Evolutionary conservation across 257 asterid genomes (phyloP).

Genomic region (Voacanga thouarsii): DNA sequence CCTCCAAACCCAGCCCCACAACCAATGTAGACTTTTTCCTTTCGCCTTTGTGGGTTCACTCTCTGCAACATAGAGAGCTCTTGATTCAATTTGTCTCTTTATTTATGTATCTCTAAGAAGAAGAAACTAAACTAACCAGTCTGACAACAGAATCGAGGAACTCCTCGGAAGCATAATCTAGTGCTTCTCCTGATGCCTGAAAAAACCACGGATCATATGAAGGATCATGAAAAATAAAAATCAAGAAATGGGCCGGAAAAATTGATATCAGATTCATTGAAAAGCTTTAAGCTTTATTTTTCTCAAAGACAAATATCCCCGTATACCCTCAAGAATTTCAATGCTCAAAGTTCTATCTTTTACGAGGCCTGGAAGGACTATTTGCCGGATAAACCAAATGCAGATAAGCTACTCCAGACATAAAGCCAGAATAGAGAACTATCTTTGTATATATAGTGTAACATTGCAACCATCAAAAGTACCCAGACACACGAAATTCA

Average conservation of each 20-base stretch:
- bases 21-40: constrained; percentile 72
- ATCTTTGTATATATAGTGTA: background rate
- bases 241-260: background rate
- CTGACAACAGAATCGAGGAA: constrained; percentile 55
- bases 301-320: background rate
- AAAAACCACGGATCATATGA: constrained; percentile 4
- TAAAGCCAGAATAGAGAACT: background rate
- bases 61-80: constrained; percentile 44
- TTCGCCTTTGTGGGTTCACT: constrained; percentile 59
- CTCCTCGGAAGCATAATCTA: constrained; percentile 29
- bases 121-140: constrained; percentile 43
- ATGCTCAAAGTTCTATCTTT: background rate
- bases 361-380: background rate
- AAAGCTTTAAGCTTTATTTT: background rate
- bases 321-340: background rate
- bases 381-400: background rate
- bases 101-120: background rate
- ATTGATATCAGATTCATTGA: background rate
- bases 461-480: background rate
- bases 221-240: background rate
- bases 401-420: background rate
- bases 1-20: constrained; percentile 99
- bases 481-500: background rate
- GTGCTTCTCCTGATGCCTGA: constrained; percentile 38
- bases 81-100: background rate